Evolutionary conservation across 768 basidiomycete genomes (phyloP).

Genomic region (Kwoniella dejecticola): DNA sequence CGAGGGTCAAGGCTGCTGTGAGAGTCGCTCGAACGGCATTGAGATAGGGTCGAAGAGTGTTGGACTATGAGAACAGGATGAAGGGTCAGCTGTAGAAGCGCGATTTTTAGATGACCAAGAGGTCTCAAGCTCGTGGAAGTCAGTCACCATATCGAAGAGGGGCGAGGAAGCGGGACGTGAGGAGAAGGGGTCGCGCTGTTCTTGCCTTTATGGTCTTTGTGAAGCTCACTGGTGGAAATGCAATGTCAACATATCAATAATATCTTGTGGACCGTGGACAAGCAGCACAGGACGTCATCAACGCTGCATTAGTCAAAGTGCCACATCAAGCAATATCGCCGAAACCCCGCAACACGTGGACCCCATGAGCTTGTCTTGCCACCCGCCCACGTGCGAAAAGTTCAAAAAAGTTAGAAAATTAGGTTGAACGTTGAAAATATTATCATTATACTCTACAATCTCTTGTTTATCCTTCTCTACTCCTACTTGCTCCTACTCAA

Average conservation of each 20-base stretch:
- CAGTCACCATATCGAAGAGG: conserved; percentile 1
- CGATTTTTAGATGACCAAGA: not conserved
- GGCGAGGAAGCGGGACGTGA: no score
- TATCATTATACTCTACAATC: conserved; percentile 8
- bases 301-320: not conserved
- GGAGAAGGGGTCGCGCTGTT: no score
- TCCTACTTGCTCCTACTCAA: not conserved
- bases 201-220: no score
- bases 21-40: conserved; percentile 92
- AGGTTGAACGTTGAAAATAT: conserved; percentile 5
- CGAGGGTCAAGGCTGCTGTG: conserved; percentile 94
- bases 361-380: not conserved
- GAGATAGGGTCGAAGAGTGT: conserved; percentile 92
- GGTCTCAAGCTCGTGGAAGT: no score
- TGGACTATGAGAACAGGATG: conserved; percentile 65
- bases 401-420: conserved; percentile 11
- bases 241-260: no score
- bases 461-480: not conserved
- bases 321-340: conserved; percentile 5
- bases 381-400: conserved; percentile 7
- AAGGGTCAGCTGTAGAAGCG: not conserved
- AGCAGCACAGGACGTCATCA: conserved; percentile 20
- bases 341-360: not conserved
- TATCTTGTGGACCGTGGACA: not conserved
- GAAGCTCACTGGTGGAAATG: no score